These are phyloP conservation scores for Huntiella savannae DNA, from an alignment of 2,329 filamentous ascomycete genomes.

Conservation along the genomic window DNA sequence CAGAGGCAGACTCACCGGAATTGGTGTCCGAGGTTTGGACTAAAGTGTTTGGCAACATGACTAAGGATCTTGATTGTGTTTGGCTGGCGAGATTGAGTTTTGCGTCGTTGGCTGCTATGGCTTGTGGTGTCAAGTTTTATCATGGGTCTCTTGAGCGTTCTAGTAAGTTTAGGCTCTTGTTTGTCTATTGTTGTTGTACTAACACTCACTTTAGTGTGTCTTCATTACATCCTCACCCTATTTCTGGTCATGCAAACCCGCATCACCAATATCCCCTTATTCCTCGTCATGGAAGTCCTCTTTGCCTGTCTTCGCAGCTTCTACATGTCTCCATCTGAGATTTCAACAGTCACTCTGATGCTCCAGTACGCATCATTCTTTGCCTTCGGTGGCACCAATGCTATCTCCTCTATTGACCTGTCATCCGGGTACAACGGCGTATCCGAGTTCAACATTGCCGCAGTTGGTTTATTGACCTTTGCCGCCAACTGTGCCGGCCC, in stretches of 20 bases:
- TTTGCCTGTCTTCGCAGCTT: constrained; percentile 29
- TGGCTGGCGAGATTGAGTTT: constrained; percentile 18
- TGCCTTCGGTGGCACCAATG: constrained; percentile 74
- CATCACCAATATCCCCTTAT: constrained; percentile 67
- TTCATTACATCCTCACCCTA: constrained; percentile 56
- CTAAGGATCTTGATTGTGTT: constrained; percentile 18
- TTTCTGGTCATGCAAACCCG: constrained; percentile 77
- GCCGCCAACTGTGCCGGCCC: constrained; percentile 80
- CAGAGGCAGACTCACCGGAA: constrained; percentile 72
- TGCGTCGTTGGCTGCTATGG: constrained; percentile 18
- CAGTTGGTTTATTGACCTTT: constrained; percentile 71
- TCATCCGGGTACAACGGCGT: constrained; percentile 92
- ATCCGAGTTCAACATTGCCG: constrained; percentile 55
- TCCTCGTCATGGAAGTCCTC: constrained; percentile 51
- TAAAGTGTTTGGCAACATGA: constrained; percentile 23
- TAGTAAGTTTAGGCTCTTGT: constrained; percentile 4
- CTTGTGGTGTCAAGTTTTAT: background rate
- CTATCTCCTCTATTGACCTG: constrained; percentile 87
- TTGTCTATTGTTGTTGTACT: no score
- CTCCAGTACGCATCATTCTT: constrained; percentile 76
- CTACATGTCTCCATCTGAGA: constrained; percentile 33
- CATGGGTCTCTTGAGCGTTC: background rate
- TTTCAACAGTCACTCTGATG: constrained; percentile 53
- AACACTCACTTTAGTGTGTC: constrained; percentile 18
- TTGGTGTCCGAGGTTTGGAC: constrained; percentile 28